Base-by-base conservation (phyloP, 2,329 filamentous ascomycete genomes). In the Ophiostoma australiae region DNA sequence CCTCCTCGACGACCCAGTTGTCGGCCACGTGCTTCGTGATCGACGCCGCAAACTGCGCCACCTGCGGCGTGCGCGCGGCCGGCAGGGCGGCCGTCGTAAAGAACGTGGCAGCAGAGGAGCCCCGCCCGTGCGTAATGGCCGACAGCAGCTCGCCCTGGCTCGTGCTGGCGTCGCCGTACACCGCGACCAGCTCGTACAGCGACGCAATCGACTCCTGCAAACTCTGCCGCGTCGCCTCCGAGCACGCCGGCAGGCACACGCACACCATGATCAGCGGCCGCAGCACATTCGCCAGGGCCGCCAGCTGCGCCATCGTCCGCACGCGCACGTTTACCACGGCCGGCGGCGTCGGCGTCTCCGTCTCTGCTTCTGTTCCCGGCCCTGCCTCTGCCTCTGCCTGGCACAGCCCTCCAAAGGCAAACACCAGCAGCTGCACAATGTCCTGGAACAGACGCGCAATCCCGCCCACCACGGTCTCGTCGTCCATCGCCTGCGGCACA, bases 21-120 rank as follows among this genome's bases (percentile, higher is more conserved):
- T 78, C 80, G 4, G 77, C 76, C 13, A 85, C 80, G 61, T 86
- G 84, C 10, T 79, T 78, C 5, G 80, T 70, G 52, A 86, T 83
- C 68, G 80, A 80, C 20, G 79, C 78, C 7, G 78, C 77, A 70
- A 86, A 85, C 61, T 73, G 79, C 39, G 77, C 75, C 10, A 82
- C 76, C 35, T 82, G 77, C 2, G 78, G 41, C 66, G 35, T 8
- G 44, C 44, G 44, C 20, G 44, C 44, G 15, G 11, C 15, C 10
- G n/a, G 7, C 23, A 39, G 37, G 10, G 10, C 17, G 17, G 44
- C 20, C 5, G 44, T 7, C 17, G 17, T 8, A 48, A n/a, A 48
- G 20, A n/a, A 39, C 6, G 17, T n/a, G 20, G 1, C 7, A 4
- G 20, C 20, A n/a, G 7, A 48, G 5, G 20, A n/a, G 70, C 63